Conservation (phyloP, 2,329 filamentous ascomycete species). For the Pseudopyricularia cyperi region DNA sequence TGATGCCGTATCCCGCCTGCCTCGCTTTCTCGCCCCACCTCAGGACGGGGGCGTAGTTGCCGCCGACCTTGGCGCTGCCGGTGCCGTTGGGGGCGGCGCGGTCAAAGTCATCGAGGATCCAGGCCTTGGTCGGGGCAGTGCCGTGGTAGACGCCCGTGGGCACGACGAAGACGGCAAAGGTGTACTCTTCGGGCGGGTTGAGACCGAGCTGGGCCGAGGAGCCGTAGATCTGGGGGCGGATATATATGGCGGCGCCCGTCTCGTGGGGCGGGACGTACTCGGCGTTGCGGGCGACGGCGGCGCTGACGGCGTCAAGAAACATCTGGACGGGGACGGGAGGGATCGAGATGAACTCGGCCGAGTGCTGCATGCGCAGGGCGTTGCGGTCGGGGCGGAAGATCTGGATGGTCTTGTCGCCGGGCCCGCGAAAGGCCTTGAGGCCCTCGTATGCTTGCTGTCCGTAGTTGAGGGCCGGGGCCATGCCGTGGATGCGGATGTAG, state of each 20-base stretch:
- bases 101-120: constrained; percentile 89
- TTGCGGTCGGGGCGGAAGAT: constrained; percentile 85
- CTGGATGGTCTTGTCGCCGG: constrained; percentile 55
- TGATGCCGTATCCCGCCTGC: constrained; percentile 78
- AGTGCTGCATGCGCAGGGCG: constrained; percentile 72
- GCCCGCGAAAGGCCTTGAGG: constrained; percentile 86
- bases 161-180: constrained; percentile 77
- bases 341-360: constrained; percentile 70
- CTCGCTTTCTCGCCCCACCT: constrained; percentile 75
- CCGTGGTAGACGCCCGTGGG: constrained; percentile 94
- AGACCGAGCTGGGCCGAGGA: constrained; percentile 78
- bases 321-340: constrained; percentile 64
- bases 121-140: constrained; percentile 68
- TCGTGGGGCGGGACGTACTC: constrained; percentile 82
- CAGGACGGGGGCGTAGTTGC: constrained; percentile 90
- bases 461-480: constrained; percentile 93
- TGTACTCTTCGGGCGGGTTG: constrained; percentile 81
- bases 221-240: constrained; percentile 80
- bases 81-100: constrained; percentile 84
- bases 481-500: constrained; percentile 80
- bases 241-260: constrained; percentile 84
- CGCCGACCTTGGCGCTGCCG: constrained; percentile 84
- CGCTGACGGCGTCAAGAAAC: constrained; percentile 63
- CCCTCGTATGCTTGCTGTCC: constrained; percentile 96
- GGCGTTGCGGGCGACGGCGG: constrained; percentile 79